Evolutionary conservation across 768 basidiomycete genomes (phyloP), one percentile per base, ranked within the genome.

Genomic region (Mycena filopes): DNA sequence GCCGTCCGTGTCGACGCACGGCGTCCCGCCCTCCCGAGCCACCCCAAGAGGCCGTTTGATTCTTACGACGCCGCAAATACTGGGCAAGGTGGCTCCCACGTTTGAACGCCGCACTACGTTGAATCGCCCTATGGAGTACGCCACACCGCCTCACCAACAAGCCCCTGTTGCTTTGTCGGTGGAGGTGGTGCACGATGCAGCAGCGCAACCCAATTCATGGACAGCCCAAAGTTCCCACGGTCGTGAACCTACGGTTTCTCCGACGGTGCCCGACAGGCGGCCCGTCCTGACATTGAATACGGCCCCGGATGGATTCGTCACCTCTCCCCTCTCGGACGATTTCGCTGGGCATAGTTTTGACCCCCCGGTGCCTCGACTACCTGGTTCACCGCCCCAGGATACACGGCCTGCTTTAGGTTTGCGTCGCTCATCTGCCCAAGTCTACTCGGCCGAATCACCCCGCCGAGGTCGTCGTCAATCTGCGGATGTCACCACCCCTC

Each of bases 391-490:
- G 33, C 49, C 53, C 3, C 68, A n/a, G 6, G 38, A 36, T 41
- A 28, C 57, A 20, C 53, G 29, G 2, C 55, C 55, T 18, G n/a
- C 64, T 8, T 21, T 46, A 48, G 60, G 60, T 53, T 58, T 71
- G 29, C 70, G 72, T n/a, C 68, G 69, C 15, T 58, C 55, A 42
- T 70, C 70, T 36, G 72, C 70, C 9, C 70, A 68, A 45, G 25
- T 71, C 3, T 63, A 66, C 54, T 70, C 68, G 3, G 64, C 64
- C 5, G 65, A 66, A 38, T 62, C 62, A 4, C 53, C 63, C 11
- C 66, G 55, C 29, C 60, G 58, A 42, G 33, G 49, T 21, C 68
- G 66, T 53, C 48, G 58, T n/a, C 68, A 66, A 28, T 57, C 66
- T 28, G 58, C 49, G 48, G 58, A 61, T 13, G 65, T 61, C 23